phyloP scores from a whole-genome alignment of 169 alveolate genomes.

The Plasmodium knowlesi region DNA sequence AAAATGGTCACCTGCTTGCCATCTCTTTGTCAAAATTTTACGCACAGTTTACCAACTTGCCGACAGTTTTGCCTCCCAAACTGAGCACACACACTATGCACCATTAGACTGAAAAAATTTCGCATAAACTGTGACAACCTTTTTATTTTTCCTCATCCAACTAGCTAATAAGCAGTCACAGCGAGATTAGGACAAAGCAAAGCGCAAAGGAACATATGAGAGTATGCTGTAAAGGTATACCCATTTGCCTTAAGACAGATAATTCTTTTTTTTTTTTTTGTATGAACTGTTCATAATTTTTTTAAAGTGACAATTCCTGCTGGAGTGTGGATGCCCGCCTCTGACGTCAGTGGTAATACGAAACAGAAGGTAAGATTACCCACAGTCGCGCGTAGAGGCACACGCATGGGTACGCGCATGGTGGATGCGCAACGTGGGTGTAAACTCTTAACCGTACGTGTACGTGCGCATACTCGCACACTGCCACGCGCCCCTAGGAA shows the following conservation, averaged over 20 bases:
- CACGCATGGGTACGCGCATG: background rate
- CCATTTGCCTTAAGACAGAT: conserved; percentile 28
- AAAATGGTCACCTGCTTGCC: background rate
- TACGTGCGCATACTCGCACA: background rate
- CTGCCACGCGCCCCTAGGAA: background rate
- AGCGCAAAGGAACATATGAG: conserved; percentile 4
- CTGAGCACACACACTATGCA: background rate
- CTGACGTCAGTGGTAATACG: background rate
- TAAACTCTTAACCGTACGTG: background rate
- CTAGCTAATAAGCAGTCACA: background rate
- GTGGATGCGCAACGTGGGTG: background rate
- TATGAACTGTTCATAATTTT: conserved; percentile 32
- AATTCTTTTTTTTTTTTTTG: background rate
- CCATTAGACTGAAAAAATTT: background rate
- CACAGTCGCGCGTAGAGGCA: background rate
- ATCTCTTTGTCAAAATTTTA: background rate
- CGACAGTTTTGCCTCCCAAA: background rate
- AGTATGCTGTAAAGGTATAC: background rate
- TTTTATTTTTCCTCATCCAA: background rate
- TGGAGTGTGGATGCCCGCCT: background rate
- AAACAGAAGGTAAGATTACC: background rate
- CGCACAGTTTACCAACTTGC: background rate
- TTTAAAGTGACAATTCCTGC: conserved; percentile 3
- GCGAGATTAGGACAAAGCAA: background rate
- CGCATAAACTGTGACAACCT: background rate